phyloP scores from a whole-genome alignment of 768 basidiomycete genomes.

The Macrocybe gigantea region DNA sequence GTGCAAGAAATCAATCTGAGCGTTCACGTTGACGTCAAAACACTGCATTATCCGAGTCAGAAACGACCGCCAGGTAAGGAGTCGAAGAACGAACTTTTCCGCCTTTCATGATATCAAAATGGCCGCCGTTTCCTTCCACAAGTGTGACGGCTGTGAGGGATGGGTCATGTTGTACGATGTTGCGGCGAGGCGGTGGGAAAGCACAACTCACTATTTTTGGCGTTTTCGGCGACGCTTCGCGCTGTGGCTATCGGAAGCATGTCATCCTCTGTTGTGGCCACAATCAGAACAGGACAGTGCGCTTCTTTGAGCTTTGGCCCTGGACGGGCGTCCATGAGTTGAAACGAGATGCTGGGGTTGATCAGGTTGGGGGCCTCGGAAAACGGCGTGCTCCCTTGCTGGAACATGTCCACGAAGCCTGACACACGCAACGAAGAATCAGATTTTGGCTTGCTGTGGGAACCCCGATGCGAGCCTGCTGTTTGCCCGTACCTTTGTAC shows the following conservation, averaged over 20 bases:
- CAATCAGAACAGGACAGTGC: constrained; percentile 12
- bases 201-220: constrained; percentile 10
- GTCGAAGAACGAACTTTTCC: constrained; percentile 11
- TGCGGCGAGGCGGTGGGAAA: neutral
- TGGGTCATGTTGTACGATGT: neutral
- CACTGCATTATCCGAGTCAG: too few relatives aligned
- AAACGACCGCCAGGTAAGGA: too few relatives aligned
- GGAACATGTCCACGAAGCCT: constrained; percentile 11
- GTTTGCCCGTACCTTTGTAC: constrained; percentile 1
- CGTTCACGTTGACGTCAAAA: too few relatives aligned
- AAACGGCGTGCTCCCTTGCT: constrained; percentile 11
- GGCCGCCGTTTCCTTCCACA: constrained; percentile 13
- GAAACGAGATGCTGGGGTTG: constrained; percentile 9
- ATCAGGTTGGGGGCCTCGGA: constrained; percentile 11
- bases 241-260: constrained; percentile 10
- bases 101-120: constrained; percentile 20
- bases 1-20: too few relatives aligned
- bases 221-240: constrained; percentile 7
- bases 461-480: neutral
- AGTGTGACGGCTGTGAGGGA: constrained; percentile 11
- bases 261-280: constrained; percentile 15
- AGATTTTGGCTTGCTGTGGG: too few relatives aligned
- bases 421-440: neutral
- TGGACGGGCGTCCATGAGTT: constrained; percentile 11
- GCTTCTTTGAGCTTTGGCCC: constrained; percentile 10